phyloP scores from a whole-genome alignment of 495 filamentous ascomycete species.

The Penicillium longicatenatum region DNA sequence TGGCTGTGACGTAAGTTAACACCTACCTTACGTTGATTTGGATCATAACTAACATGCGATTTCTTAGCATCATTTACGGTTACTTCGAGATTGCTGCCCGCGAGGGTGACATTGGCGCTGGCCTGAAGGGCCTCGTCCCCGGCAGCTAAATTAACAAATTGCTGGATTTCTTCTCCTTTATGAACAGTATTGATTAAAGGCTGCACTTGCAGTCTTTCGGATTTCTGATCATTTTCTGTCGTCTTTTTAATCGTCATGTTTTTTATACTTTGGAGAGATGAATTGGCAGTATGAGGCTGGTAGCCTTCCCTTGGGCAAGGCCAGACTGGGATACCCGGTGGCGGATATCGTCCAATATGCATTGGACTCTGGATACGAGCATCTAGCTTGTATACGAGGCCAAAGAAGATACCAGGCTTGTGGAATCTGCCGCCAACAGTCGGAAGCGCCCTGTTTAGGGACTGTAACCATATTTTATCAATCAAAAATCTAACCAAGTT shows the following conservation, averaged over 20 bases:
- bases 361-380: background rate
- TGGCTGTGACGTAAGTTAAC: constrained; percentile 93
- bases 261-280: constrained; percentile 28
- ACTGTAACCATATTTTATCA: constrained; percentile 34
- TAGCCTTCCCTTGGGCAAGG: background rate
- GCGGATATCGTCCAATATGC: background rate
- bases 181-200: constrained; percentile 40
- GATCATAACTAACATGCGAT: constrained; percentile 21
- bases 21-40: background rate
- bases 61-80: constrained; percentile 89
- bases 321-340: background rate
- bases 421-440: constrained; percentile 9
- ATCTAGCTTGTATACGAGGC: background rate
- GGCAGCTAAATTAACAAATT: constrained; percentile 44
- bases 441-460: constrained; percentile 19
- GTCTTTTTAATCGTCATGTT: constrained; percentile 31
- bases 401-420: background rate
- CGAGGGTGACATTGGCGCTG: constrained; percentile 85
- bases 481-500: constrained; percentile 22
- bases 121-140: constrained; percentile 84
- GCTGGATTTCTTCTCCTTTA: constrained; percentile 26
- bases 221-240: constrained; percentile 29
- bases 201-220: constrained; percentile 20
- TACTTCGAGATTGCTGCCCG: constrained; percentile 99
- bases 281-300: constrained; percentile 16